Percentiles rank a stretch among this genome's conserved stretches.
Conservation (phyloP, 1,139 yeast species). For the Taiozyma sp. region DNA sequence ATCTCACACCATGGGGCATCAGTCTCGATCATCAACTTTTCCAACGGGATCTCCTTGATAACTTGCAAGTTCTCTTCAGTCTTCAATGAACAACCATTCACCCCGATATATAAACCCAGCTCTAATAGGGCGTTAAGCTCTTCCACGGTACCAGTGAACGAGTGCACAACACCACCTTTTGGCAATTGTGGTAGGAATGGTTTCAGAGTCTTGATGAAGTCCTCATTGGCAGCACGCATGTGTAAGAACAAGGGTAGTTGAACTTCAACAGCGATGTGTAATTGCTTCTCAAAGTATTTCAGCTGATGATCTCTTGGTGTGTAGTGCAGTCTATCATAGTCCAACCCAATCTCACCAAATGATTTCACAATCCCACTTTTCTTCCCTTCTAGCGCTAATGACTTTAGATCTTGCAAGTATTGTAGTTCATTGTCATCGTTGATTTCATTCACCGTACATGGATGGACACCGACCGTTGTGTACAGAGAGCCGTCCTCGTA, state of each 20-base stretch:
- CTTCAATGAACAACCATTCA: constrained; percentile 91
- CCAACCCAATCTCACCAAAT: constrained; percentile 91
- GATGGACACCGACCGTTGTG: constrained; percentile 92
- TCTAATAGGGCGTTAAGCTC: constrained; percentile 40
- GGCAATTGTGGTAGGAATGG: constrained; percentile 44
- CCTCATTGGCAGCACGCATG: constrained; percentile 84
- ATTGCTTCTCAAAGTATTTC: constrained; percentile 64
- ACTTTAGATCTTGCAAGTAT: constrained; percentile 45
- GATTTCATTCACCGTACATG: constrained; percentile 76
- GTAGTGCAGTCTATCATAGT: constrained; percentile 82
- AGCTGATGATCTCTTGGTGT: constrained; percentile 66
- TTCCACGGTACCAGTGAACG: constrained; percentile 80
- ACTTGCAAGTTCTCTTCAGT: constrained; percentile 69
- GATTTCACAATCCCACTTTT: constrained; percentile 55
- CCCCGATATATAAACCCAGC: constrained; percentile 68
- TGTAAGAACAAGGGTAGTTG: constrained; percentile 80
- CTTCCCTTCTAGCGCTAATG: constrained; percentile 46
- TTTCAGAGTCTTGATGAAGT: constrained; percentile 57
- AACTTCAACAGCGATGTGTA: constrained; percentile 52
- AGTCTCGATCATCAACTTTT: constrained; percentile 76
- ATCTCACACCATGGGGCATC: constrained; percentile 99
- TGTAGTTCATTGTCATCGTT: constrained; percentile 26
- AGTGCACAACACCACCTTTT: constrained; percentile 65
- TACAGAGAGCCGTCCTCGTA: constrained; percentile 36
- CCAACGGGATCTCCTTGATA: constrained; percentile 61